phyloP scores from a whole-genome alignment of 2,329 filamentous ascomycete genomes.

The Xylaria sp. region DNA sequence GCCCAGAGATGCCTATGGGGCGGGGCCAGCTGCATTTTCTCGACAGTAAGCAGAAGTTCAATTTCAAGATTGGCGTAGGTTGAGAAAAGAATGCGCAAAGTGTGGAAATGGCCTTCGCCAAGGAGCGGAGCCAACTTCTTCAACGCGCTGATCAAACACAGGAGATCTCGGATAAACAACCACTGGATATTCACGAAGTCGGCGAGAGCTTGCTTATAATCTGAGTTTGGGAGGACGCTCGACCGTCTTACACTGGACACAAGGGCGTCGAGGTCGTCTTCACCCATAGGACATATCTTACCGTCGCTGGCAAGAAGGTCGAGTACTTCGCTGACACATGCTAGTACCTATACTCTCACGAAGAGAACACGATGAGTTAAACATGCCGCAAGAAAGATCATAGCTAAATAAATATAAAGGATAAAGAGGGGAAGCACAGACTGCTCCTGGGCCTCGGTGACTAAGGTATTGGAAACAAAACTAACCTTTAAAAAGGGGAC shows the following conservation, averaged over 20 bases:
- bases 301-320: neutral
- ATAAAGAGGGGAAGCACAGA: neutral
- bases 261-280: neutral
- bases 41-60: constrained; percentile 8
- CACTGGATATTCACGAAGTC: neutral
- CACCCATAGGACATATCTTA: neutral
- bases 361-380: neutral
- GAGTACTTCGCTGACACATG: neutral
- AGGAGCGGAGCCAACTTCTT: neutral
- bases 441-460: neutral
- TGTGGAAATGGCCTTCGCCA: neutral
- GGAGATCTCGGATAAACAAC: neutral
- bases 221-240: neutral
- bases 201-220: neutral
- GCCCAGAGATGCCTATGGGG: constrained; percentile 1
- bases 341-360: constrained; percentile 4
- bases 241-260: neutral
- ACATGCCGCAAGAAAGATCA: neutral
- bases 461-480: neutral
- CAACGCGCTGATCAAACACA: neutral
- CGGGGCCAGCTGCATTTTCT: constrained; percentile 14
- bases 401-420: neutral
- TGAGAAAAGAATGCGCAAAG: neutral
- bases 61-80: constrained; percentile 13
- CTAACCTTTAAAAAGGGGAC: constrained; percentile 4